These are phyloP conservation scores for Leccinum fibrillosum DNA, from an alignment of 768 basidiomycete genomes.

Conservation along the genomic window DNA sequence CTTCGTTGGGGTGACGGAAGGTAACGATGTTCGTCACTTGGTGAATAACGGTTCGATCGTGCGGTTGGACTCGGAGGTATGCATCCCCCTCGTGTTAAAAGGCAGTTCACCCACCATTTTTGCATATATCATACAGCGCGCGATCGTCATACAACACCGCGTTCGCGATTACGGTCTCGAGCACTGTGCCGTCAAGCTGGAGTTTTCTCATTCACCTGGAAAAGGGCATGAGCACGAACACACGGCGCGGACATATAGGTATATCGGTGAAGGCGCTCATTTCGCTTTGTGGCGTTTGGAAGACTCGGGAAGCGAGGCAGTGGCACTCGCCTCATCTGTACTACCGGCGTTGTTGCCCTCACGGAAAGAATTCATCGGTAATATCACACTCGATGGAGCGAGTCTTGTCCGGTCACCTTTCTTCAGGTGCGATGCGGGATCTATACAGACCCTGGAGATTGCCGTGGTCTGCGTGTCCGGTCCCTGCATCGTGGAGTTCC, in stretches of 20 bases:
- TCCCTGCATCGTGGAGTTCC: conserved; percentile 23
- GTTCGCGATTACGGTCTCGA: conserved; percentile 26
- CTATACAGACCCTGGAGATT: conserved; percentile 21
- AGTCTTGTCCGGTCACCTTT: conserved; percentile 6
- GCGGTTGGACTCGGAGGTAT: conserved; percentile 17
- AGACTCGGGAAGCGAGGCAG: conserved; percentile 1
- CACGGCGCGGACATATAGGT: conserved; percentile 12
- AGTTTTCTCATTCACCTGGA: conserved; percentile 1
- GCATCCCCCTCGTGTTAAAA: not conserved
- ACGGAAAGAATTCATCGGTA: conserved; percentile 13
- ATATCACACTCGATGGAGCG: conserved; percentile 14
- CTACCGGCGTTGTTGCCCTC: conserved; percentile 11
- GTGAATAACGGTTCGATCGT: conserved; percentile 21
- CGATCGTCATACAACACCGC: conserved; percentile 20
- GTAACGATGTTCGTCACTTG: conserved; percentile 2
- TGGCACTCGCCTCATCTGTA: conserved; percentile 3
- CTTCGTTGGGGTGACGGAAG: conserved; percentile 18
- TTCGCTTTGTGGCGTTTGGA: conserved; percentile 20
- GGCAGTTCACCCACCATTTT: not conserved
- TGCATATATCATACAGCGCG: conserved; percentile 5
- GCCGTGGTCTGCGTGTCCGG: conserved; percentile 20
- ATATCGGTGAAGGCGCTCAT: conserved; percentile 13
- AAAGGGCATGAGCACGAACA: conserved; percentile 1
- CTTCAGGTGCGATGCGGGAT: conserved; percentile 14
- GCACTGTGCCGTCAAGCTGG: conserved; percentile 13